phyloP scores from a whole-genome alignment of 75 land plant species.

The Selaginella moellendorffii region DNA sequence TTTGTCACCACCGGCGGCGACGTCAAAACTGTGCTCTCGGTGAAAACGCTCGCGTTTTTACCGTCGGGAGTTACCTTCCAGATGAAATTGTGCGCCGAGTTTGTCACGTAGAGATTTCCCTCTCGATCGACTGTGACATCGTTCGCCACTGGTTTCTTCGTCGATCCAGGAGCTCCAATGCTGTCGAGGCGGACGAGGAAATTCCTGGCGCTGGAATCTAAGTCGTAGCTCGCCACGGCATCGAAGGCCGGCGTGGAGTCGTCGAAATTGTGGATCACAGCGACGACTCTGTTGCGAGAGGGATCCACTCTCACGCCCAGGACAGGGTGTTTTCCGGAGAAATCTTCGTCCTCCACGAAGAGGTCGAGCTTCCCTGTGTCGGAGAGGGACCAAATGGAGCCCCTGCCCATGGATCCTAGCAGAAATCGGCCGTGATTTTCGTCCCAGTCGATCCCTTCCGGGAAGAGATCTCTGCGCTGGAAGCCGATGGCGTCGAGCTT shows the following conservation, averaged over 20 bases:
- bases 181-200: constrained; percentile 27
- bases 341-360: constrained; percentile 31
- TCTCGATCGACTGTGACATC: constrained; percentile 48
- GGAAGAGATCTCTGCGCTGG: constrained; percentile 26
- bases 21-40: constrained; percentile 24
- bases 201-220: constrained; percentile 29
- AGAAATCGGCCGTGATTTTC: constrained; percentile 40
- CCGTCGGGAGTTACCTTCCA: constrained; percentile 39
- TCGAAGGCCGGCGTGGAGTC: constrained; percentile 19
- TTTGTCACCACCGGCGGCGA: constrained; percentile 12
- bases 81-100: constrained; percentile 34
- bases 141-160: constrained; percentile 10
- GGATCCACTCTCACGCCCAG: constrained; percentile 46
- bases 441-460: constrained; percentile 57
- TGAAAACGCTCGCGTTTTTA: constrained; percentile 32
- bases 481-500: constrained; percentile 5
- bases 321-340: constrained; percentile 29
- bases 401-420: constrained; percentile 33
- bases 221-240: constrained; percentile 65
- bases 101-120: constrained; percentile 55
- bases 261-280: constrained; percentile 19
- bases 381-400: constrained; percentile 32
- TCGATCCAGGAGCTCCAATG: not conserved
- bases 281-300: constrained; percentile 43
- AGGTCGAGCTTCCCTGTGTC: constrained; percentile 37